phyloP scores from a whole-genome alignment of 2,329 filamentous ascomycete species.

The Penicillium sp. region DNA sequence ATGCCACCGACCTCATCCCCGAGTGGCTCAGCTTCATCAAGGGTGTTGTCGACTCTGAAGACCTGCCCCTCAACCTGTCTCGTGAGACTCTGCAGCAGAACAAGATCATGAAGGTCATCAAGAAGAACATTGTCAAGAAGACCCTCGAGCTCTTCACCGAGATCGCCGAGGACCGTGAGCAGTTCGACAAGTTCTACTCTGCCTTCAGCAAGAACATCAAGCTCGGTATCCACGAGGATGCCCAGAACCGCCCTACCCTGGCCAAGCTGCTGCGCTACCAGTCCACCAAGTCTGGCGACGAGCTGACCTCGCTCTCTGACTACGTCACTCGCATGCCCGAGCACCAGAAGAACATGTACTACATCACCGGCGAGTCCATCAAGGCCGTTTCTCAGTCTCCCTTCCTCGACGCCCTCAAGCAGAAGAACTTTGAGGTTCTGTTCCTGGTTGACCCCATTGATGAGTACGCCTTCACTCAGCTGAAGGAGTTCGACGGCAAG shows the following conservation, averaged over 20 bases:
- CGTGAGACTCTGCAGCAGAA: constrained; percentile 99
- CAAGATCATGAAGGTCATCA: constrained; percentile 99
- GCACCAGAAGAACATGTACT: constrained; percentile 99
- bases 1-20: constrained; percentile 96
- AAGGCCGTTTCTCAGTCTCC: constrained; percentile 97
- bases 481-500: constrained; percentile 99
- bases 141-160: constrained; percentile 98
- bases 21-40: constrained; percentile 99
- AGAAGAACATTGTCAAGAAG: constrained; percentile 99
- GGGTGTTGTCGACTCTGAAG: constrained; percentile 99
- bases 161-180: constrained; percentile 99
- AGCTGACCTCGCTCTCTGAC: constrained; percentile 89
- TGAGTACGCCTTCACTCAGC: constrained; percentile 98
- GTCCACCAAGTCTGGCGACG: constrained; percentile 98
- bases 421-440: constrained; percentile 98
- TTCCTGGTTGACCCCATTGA: constrained; percentile 99
- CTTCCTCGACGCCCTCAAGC: constrained; percentile 97
- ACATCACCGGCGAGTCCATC: constrained; percentile 99
- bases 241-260: constrained; percentile 86
- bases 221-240: constrained; percentile 99
- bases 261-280: constrained; percentile 98
- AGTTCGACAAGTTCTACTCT: constrained; percentile 99
- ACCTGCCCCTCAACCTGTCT: constrained; percentile 97
- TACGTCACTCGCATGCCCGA: constrained; percentile 99
- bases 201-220: constrained; percentile 99